phyloP scores from a whole-genome alignment of 1,284 basidiomycete genomes.

The Sporisorium reilianum region DNA sequence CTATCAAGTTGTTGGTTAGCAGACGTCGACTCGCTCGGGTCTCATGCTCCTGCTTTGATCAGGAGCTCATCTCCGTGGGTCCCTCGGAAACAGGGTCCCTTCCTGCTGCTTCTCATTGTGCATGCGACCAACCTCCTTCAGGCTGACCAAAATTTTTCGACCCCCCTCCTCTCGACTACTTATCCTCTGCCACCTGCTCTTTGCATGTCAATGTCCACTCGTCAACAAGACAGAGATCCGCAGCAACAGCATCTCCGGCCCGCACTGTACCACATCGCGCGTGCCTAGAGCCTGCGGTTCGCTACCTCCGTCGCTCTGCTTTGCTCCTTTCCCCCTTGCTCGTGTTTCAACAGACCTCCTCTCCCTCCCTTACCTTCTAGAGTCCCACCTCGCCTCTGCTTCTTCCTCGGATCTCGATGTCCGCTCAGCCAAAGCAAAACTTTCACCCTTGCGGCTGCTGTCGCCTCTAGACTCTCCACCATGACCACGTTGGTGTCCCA shows the following conservation, averaged over 20 bases:
- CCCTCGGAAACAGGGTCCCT: slow-evolving; percentile 1
- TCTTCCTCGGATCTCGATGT: slow-evolving; percentile 3
- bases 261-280: not conserved
- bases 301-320: not conserved
- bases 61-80: slow-evolving; percentile 29
- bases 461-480: not conserved
- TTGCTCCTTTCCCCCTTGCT: not conserved
- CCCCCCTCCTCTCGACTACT: not conserved
- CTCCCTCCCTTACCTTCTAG: not conserved
- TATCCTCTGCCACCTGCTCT: too few relatives aligned
- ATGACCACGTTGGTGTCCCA: slow-evolving; percentile 11
- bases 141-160: not conserved
- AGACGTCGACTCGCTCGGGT: too few relatives aligned
- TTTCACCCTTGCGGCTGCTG: not conserved
- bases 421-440: slow-evolving; percentile 9
- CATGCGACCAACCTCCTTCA: not conserved
- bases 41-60: slow-evolving; percentile 9
- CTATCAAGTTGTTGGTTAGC: too few relatives aligned
- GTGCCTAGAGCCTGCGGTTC: not conserved
- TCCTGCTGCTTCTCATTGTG: not conserved
- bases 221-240: not conserved
- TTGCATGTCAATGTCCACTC: not conserved
- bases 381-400: not conserved
- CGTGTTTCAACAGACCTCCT: not conserved
- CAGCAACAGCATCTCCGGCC: not conserved